A percentile compares a stretch with the other conserved stretches of the same genome.
phyloP scores from a whole-genome alignment of 228 moss, liverwort and hornwort genomes.

The Sphagnum fallax region DNA sequence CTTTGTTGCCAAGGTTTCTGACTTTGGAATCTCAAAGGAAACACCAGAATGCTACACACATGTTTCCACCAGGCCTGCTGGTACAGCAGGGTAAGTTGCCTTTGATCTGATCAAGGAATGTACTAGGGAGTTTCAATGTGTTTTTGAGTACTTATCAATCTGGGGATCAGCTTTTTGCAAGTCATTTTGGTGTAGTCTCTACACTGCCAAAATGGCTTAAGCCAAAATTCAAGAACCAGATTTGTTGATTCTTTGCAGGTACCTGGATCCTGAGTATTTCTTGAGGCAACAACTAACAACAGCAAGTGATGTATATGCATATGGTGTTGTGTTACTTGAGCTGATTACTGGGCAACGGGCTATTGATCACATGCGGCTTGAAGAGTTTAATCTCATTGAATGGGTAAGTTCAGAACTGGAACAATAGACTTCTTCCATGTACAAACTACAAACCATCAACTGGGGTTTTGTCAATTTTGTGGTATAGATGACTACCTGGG shows the following conservation, averaged over 20 bases:
- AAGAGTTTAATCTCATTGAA: slow-evolving; percentile 40
- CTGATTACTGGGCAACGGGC: slow-evolving; percentile 40
- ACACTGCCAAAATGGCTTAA: not conserved
- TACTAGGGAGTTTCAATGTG: not conserved
- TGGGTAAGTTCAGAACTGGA: slow-evolving; percentile 16
- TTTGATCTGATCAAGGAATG: not conserved
- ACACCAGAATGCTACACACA: slow-evolving; percentile 54
- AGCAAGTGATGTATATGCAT: slow-evolving; percentile 41
- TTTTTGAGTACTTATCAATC: not conserved
- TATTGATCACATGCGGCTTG: slow-evolving; percentile 34
- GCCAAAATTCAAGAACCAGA: not conserved
- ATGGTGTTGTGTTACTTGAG: slow-evolving; percentile 38
- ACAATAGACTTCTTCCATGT: not conserved
- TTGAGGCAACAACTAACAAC: slow-evolving; percentile 33
- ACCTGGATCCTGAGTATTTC: slow-evolving; percentile 74
- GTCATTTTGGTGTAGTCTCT: not conserved
- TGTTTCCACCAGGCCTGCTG: slow-evolving; percentile 65
- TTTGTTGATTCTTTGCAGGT: slow-evolving; percentile 15
- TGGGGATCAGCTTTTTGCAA: not conserved
- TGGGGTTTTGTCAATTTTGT: too few relatives aligned
- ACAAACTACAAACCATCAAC: not conserved
- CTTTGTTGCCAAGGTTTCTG: slow-evolving; percentile 68
- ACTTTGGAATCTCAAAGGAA: slow-evolving; percentile 65
- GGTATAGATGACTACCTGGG: too few relatives aligned
- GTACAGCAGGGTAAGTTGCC: slow-evolving; percentile 57